A percentile compares a stretch with the other conserved stretches of the same genome.
Evolutionary conservation across 2,329 filamentous ascomycete genomes (phyloP).

Genomic region (Endoconidiophora laricicola): DNA sequence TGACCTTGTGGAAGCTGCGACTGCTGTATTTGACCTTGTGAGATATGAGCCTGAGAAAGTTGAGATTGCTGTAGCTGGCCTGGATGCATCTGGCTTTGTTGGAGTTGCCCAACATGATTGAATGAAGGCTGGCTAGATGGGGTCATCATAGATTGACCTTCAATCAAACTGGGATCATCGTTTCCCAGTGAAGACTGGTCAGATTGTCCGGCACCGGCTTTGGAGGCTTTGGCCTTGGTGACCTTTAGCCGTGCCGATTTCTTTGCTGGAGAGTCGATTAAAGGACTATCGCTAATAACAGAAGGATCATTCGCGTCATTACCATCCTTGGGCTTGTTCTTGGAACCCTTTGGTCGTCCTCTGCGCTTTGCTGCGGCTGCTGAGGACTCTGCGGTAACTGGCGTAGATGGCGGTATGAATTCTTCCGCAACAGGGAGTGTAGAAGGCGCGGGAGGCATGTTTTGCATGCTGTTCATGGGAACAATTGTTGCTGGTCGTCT

Average conservation of each 20-base stretch:
- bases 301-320: neutral
- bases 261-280: conserved; percentile 1
- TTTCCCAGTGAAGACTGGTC: conserved; percentile 6
- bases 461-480: conserved; percentile 25
- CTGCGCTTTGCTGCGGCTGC: conserved; percentile 25
- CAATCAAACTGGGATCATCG: conserved; percentile 3
- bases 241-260: neutral
- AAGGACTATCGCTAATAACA: neutral
- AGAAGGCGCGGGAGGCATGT: neutral
- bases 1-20: conserved; percentile 4
- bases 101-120: conserved; percentile 4
- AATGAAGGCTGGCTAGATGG: conserved; percentile 5
- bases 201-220: conserved; percentile 9
- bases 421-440: neutral
- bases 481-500: neutral
- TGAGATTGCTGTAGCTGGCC: conserved; percentile 4
- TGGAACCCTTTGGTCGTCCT: conserved; percentile 38
- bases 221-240: conserved; percentile 10
- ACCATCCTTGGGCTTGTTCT: conserved; percentile 23
- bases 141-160: conserved; percentile 6
- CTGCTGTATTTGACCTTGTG: neutral
- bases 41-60: neutral
- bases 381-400: conserved; percentile 3
- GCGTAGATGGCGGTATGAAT: conserved; percentile 2
- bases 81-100: neutral